phyloP scores from a whole-genome alignment of 2,329 filamentous ascomycete genomes.

The Colletotrichum siamense region DNA sequence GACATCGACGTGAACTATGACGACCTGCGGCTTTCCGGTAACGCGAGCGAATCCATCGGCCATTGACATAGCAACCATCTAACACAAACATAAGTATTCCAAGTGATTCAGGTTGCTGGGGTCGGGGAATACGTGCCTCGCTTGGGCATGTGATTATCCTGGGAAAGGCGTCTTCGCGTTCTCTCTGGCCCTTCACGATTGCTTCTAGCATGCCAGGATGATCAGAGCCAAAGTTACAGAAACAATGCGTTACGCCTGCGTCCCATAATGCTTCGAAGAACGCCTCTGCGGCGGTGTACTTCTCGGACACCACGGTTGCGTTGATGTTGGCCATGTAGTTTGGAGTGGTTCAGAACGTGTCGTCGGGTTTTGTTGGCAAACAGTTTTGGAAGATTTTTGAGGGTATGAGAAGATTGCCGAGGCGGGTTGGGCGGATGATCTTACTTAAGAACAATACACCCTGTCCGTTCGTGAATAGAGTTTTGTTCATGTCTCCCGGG shows the following conservation, averaged over 20 bases:
- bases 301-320: no score
- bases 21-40: slow-evolving; percentile 75
- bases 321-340: not conserved
- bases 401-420: no score
- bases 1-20: slow-evolving; percentile 83
- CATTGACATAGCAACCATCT: slow-evolving; percentile 88
- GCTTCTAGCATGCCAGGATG: slow-evolving; percentile 82
- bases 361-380: no score
- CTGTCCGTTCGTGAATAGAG: no score
- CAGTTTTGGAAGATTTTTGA: no score
- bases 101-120: no score
- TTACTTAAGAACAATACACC: no score
- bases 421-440: no score
- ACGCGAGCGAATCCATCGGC: slow-evolving; percentile 80
- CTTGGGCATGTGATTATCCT: not conserved
- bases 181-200: slow-evolving; percentile 77
- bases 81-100: slow-evolving; percentile 30
- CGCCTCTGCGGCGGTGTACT: slow-evolving; percentile 72
- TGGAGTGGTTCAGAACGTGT: no score
- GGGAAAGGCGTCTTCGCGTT: slow-evolving; percentile 60
- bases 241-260: slow-evolving; percentile 42
- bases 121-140: not conserved
- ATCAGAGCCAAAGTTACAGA: slow-evolving; percentile 73
- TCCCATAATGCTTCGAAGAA: slow-evolving; percentile 61
- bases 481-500: no score